Conservation (phyloP, 2,329 filamentous ascomycete species). For the Aspergillus terreus region DNA sequence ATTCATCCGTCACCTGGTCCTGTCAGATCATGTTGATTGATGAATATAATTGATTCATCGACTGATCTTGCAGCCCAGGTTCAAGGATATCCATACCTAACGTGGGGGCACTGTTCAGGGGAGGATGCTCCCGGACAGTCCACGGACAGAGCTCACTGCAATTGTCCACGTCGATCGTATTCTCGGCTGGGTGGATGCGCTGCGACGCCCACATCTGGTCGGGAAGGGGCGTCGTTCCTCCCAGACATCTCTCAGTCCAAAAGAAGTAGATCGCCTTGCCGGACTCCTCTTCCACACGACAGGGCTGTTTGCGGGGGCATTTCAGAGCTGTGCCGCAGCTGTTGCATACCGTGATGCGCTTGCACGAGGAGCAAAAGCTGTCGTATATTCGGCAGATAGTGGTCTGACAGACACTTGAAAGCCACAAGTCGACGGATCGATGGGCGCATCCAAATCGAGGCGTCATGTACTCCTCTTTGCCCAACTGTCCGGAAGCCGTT, state of each 20-base stretch:
- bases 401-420: conserved; percentile 37
- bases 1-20: neutral
- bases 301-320: conserved; percentile 33
- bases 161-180: conserved; percentile 30
- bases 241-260: conserved; percentile 33
- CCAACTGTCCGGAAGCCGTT: conserved; percentile 31
- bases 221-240: conserved; percentile 22
- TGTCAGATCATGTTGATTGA: conserved; percentile 33
- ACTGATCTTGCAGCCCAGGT: conserved; percentile 28
- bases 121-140: conserved; percentile 37
- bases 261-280: conserved; percentile 33
- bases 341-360: conserved; percentile 34
- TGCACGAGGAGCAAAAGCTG: conserved; percentile 31
- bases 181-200: conserved; percentile 36
- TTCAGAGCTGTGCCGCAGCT: conserved; percentile 31
- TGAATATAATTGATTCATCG: conserved; percentile 33
- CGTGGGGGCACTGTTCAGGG: conserved; percentile 28
- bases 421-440: conserved; percentile 38
- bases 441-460: conserved; percentile 40
- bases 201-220: conserved; percentile 33
- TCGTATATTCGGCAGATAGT: conserved; percentile 33
- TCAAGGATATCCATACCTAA: conserved; percentile 32
- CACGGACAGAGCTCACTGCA: conserved; percentile 39
- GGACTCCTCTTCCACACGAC: conserved; percentile 17
- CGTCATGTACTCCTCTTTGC: conserved; percentile 36